Evolutionary conservation across 495 filamentous ascomycete genomes (phyloP), one percentile per base, ranked within the genome.

Genomic region (Neurospora sp.): DNA sequence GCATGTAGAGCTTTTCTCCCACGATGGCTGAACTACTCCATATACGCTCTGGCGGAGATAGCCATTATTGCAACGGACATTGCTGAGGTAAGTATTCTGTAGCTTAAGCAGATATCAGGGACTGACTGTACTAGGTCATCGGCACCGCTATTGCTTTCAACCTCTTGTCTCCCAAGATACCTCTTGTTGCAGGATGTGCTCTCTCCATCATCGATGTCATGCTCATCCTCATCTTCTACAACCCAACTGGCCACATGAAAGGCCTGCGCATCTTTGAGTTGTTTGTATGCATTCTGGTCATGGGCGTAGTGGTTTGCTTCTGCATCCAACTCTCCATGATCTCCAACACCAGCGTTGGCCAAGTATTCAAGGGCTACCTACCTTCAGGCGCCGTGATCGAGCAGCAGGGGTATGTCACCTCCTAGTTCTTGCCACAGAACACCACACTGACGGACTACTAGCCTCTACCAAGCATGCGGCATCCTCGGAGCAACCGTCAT

Each of bases 401-500:
- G 79, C 74, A 79, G 23, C 73, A 74, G 76, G 93, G 93, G 76
- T 77, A 40, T 12, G 74, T 31, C 14, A 54, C 10, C 7, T 7
- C 18, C 18, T 16, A 23, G 35, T 9, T 42, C 11, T 12, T 38
- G 4, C n/a, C 31, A 49, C 20, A 70, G n/a, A 70, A 39, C 20
- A 23, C 4, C 20, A 49, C 69, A 72, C 42, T 37, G 38, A 35
- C 23, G 18, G 1, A 38, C 37, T 7, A 27, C 44, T 38, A 72
- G 79, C 39, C 81, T 97, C 16, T 97, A 95, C 83, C 93, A 96
- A 82, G 91, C 93, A 72, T 97, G 94, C 78, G 94, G 94, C 73
- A 97, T 97, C 76, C 87, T 97, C 12, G 94, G 94, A 31, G 94
- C 94, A 18, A 97, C 94, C 3, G 93, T 97, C 31, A 97, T 97